phyloP scores from a whole-genome alignment of 2,329 filamentous ascomycete genomes.

The Ceratocystis eucalypticola region DNA sequence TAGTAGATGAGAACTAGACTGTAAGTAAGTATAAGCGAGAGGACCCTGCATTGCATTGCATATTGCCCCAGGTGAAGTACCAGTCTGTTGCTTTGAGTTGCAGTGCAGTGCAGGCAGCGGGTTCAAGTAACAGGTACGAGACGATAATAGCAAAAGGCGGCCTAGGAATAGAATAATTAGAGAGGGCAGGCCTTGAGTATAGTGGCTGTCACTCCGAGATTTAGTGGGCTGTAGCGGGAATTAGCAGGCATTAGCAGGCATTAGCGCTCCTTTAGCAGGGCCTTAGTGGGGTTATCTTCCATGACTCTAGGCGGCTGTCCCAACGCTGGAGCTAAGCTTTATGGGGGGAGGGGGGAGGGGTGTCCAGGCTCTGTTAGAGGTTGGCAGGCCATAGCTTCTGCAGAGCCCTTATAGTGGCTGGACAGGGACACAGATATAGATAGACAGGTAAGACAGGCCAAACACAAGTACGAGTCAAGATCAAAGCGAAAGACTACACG shows the following conservation, averaged over 20 bases:
- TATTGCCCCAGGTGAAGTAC: background rate
- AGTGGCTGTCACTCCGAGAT: background rate
- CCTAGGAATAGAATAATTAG: no score
- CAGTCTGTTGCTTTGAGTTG: background rate
- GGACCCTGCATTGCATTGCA: background rate
- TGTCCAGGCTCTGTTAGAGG: background rate
- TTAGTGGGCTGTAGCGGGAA: background rate
- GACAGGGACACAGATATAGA: background rate
- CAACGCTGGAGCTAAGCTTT: background rate
- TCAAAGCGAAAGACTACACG: background rate
- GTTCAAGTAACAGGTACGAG: background rate
- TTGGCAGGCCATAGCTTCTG: background rate
- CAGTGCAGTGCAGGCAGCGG: background rate
- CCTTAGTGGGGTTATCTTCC: background rate
- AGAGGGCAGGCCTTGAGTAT: background rate
- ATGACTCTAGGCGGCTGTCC: background rate
- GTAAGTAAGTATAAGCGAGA: constrained; percentile 1
- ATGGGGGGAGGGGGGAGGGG: background rate
- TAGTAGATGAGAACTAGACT: no score
- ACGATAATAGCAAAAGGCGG: no score
- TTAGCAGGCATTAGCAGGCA: no score
- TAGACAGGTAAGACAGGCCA: background rate
- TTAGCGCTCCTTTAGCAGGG: no score
- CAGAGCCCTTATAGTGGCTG: background rate
- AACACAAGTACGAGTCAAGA: background rate